phyloP scores from a whole-genome alignment of 148 eudicot genomes.

The Spergularia bocconei region DNA sequence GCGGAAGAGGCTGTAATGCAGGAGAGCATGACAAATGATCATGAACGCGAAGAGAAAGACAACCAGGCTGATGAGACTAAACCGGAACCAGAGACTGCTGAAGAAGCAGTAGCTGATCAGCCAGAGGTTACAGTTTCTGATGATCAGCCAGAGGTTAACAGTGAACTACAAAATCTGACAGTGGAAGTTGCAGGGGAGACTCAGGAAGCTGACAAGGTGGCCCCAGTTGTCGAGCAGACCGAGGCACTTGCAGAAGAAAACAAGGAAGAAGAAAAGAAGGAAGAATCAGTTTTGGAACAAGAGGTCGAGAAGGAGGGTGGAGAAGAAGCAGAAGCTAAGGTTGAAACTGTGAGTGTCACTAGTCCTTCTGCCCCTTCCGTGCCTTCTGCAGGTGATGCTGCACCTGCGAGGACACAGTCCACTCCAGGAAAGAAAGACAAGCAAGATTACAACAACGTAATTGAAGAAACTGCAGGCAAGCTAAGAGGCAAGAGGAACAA shows the following conservation, averaged over 20 bases:
- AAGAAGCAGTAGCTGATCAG: conserved; percentile 14
- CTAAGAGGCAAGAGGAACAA: conserved; percentile 57
- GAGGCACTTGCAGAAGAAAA: conserved; percentile 3
- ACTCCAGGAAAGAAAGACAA: conserved; percentile 36
- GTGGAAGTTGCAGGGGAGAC: conserved; percentile 22
- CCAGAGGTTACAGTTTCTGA: conserved; percentile 6
- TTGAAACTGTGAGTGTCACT: not conserved
- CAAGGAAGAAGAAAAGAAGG: conserved; percentile 10
- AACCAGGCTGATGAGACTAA: not conserved
- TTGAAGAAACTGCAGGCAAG: conserved; percentile 59
- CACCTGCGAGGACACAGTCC: conserved; percentile 10
- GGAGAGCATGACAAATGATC: not conserved
- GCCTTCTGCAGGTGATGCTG: not conserved
- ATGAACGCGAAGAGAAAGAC: conserved; percentile 10
- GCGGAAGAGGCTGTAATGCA: not conserved
- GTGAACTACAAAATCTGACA: conserved; percentile 2
- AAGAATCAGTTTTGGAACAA: conserved; percentile 1
- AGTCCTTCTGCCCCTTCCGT: not conserved
- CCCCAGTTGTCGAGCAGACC: not conserved
- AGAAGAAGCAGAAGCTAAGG: conserved; percentile 22
- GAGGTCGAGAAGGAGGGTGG: conserved; percentile 22
- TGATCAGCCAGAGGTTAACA: not conserved
- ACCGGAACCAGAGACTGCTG: conserved; percentile 7
- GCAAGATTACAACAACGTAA: conserved; percentile 53
- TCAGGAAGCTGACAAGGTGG: conserved; percentile 12